Evolutionary conservation across 2,329 filamentous ascomycete species (phyloP).

Genomic region (Penicillium vulpinum): DNA sequence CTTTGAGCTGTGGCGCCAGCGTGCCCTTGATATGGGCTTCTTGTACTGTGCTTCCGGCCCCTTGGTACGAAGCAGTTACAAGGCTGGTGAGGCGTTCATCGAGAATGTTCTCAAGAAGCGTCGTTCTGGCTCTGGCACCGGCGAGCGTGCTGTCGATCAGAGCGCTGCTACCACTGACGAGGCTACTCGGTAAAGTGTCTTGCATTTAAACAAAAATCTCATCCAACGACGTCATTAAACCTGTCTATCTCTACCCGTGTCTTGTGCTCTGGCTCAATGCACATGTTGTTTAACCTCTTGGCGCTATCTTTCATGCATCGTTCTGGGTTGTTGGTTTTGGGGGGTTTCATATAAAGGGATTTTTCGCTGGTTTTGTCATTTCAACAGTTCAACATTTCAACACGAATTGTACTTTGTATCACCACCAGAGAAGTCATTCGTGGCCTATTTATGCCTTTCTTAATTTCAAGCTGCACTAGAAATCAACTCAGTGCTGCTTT

Average conservation of each 20-base stretch:
- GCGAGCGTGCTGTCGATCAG: conserved; percentile 30
- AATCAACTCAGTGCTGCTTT: conserved; percentile 3
- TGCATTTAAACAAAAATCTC: background rate
- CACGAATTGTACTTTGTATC: conserved; percentile 17
- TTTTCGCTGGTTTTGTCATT: conserved; percentile 6
- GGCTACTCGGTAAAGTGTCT: conserved; percentile 26
- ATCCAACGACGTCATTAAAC: background rate
- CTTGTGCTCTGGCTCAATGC: background rate
- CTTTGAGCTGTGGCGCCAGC: conserved; percentile 88
- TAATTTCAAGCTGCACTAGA: conserved; percentile 4
- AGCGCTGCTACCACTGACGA: conserved; percentile 26
- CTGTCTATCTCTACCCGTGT: background rate
- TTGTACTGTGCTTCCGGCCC: conserved; percentile 94
- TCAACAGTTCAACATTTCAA: conserved; percentile 15
- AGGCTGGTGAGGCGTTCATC: conserved; percentile 97
- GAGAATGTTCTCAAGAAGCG: conserved; percentile 95
- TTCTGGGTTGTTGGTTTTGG: conserved; percentile 15
- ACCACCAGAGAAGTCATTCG: conserved; percentile 15
- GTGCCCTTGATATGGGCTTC: conserved; percentile 92
- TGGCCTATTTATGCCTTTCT: background rate
- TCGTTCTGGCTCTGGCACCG: conserved; percentile 29
- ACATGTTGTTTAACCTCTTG: conserved; percentile 3
- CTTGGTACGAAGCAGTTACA: conserved; percentile 91
- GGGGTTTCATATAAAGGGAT: conserved; percentile 9
- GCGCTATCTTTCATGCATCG: conserved; percentile 22